These are phyloP conservation scores for Komagataella phaffii DNA, from an alignment of 805 yeast species.

Conservation along the genomic window DNA sequence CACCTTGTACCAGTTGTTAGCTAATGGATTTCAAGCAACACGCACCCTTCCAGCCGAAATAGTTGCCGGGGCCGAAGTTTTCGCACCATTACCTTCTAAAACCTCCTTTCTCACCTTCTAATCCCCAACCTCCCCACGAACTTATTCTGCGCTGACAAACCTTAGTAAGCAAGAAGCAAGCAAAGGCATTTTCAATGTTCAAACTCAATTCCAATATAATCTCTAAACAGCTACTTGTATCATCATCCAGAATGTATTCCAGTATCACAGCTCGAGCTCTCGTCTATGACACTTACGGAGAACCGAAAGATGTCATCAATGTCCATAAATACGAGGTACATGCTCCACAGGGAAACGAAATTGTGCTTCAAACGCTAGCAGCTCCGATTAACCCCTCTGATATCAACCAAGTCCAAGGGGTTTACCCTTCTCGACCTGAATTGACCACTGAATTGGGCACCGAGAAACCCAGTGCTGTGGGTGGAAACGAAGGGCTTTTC, in stretches of 20 bases:
- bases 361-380: constrained; percentile 60
- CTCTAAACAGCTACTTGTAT: neutral
- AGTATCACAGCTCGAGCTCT: constrained; percentile 41
- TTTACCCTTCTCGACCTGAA: constrained; percentile 68
- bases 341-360: constrained; percentile 28
- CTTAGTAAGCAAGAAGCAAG: neutral
- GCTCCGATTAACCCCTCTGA: constrained; percentile 89
- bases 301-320: constrained; percentile 39
- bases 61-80: neutral
- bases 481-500: constrained; percentile 91
- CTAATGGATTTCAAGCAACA: neutral
- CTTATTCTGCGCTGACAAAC: neutral
- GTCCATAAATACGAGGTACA: constrained; percentile 39
- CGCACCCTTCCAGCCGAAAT: neutral
- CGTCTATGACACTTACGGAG: constrained; percentile 57
- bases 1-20: neutral
- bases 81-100: neutral
- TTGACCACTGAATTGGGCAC: constrained; percentile 41
- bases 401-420: constrained; percentile 74
- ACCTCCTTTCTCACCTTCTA: neutral
- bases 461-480: constrained; percentile 59
- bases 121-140: neutral
- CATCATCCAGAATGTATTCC: constrained; percentile 11
- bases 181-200: neutral
- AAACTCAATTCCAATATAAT: neutral